Base-by-base conservation (phyloP, 345 rosid species). In the Brassica juncea region DNA sequence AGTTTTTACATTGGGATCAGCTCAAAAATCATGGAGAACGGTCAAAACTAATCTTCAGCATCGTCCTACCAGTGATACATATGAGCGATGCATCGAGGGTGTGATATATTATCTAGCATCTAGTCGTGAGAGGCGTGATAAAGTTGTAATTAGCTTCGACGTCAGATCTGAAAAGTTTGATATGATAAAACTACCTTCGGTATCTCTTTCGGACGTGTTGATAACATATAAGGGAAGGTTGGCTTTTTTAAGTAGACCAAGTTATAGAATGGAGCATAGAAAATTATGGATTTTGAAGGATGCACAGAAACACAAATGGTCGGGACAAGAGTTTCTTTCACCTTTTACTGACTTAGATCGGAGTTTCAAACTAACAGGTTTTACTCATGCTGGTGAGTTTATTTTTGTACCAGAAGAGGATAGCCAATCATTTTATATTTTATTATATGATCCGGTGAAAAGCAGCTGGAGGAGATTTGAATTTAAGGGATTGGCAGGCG, bases 261-360 rank as follows among this genome's bases (percentile, higher is more conserved):
- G 54, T 47, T 47, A 47, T 47, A 12, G 6, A 47, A 47, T 4
- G 4, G 2, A 47, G 6, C 0, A 47, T 47, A 47, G 54, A 47
- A 47, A 1, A 47, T 47, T 47, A 47, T 54, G 73, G 63, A 54
- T 70, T 54, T 70, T 70, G 73, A 42, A 52, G 12, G 71, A 68
- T 23, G 71, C 21, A 68, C 5, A 68, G 39, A 70, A 52, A 31
- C 30, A 54, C 47, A 54, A 8, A 8, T 69, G 73, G 73, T 30
- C 47, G 7, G 21, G 16, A 23, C 10, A 25, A 68, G 58, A 23
- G 8, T 35, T 35, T 66, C 54, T 68, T 10, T 0, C 0, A 68
- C 34, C 57, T 42, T 68, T 42, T 12, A 2, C 1, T 47, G 54
- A 14, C 3, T 47, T 47, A 47, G 54, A 47, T 47, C 15, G 15